These are phyloP conservation scores for Allomyces arbusculus DNA, from an alignment of 192 early-diverging fungal genomes.

Conservation along the genomic window DNA sequence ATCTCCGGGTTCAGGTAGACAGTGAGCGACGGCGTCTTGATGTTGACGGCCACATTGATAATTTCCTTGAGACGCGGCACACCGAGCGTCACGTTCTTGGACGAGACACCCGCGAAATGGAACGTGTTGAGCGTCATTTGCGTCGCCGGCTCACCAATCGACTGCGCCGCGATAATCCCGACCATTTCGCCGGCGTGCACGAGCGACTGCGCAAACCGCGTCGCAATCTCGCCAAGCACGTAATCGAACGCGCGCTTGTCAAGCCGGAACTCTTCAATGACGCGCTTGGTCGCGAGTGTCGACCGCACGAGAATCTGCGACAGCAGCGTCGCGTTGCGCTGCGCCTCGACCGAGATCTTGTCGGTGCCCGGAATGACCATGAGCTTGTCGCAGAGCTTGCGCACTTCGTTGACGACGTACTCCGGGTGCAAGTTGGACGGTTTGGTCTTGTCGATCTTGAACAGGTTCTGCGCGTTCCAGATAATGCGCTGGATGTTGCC, in stretches of 20 bases:
- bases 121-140: constrained; percentile 99
- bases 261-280: constrained; percentile 79
- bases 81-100: constrained; percentile 92
- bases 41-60: constrained; percentile 93
- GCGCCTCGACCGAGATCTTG: constrained; percentile 61
- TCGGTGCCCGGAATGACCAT: constrained; percentile 76
- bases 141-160: constrained; percentile 96
- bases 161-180: constrained; percentile 90
- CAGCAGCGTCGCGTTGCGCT: constrained; percentile 77
- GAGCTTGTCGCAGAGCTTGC: constrained; percentile 46
- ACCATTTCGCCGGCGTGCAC: constrained; percentile 97
- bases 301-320: constrained; percentile 75
- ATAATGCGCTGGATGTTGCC: constrained; percentile 77
- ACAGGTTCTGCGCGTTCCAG: constrained; percentile 74
- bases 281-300: constrained; percentile 55
- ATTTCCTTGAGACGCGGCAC: constrained; percentile 98
- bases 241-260: constrained; percentile 76
- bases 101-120: constrained; percentile 95
- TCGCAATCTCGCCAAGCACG: constrained; percentile 82
- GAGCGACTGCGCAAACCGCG: constrained; percentile 69
- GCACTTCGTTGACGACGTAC: constrained; percentile 51
- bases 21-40: constrained; percentile 76
- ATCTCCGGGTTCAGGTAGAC: constrained; percentile 53
- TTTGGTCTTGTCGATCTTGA: constrained; percentile 56
- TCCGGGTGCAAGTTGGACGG: constrained; percentile 74